A percentile compares a stretch with the other conserved stretches of the same genome.
Evolutionary conservation across 176 grass and related monocot genomes (phyloP).

Genomic region (Zoysia japonica): DNA sequence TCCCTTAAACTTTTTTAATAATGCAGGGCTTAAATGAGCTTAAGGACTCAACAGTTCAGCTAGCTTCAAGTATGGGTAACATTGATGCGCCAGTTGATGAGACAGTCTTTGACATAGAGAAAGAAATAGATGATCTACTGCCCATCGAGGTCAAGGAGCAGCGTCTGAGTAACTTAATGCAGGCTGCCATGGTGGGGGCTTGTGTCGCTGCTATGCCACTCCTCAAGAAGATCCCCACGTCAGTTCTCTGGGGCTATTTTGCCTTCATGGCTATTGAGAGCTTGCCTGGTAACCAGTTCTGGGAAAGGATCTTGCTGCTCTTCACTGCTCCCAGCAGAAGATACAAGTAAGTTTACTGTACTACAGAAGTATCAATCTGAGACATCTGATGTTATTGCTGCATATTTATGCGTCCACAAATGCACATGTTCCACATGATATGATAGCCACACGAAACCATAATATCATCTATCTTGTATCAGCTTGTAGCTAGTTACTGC

Average conservation of each 20-base stretch:
- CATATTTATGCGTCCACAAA: slow-evolving; percentile 4
- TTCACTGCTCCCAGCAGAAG: slow-evolving; percentile 95
- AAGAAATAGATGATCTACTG: slow-evolving; percentile 93
- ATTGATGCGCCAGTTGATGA: slow-evolving; percentile 91
- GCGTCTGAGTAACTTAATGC: slow-evolving; percentile 84
- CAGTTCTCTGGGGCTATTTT: slow-evolving; percentile 98
- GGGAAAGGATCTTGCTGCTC: slow-evolving; percentile 91
- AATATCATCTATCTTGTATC: background rate
- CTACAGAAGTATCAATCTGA: background rate
- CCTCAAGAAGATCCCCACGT: slow-evolving; percentile 91
- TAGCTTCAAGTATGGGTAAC: slow-evolving; percentile 87
- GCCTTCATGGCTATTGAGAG: slow-evolving; percentile 99
- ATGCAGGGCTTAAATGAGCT: slow-evolving; percentile 80
- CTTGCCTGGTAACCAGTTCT: slow-evolving; percentile 96
- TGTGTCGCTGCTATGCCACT: slow-evolving; percentile 90
- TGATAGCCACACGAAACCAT: slow-evolving; percentile 6
- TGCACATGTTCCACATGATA: background rate
- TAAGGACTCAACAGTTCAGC: slow-evolving; percentile 81
- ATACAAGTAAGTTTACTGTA: slow-evolving; percentile 76
- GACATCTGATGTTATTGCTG: background rate
- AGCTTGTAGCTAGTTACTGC: background rate
- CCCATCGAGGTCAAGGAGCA: slow-evolving; percentile 98
- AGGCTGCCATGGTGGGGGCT: slow-evolving; percentile 69
- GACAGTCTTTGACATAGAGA: slow-evolving; percentile 82
- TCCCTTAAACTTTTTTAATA: background rate